Conservation (phyloP, 129 eudicot genomes). For the Tanacetum coccineum region DNA sequence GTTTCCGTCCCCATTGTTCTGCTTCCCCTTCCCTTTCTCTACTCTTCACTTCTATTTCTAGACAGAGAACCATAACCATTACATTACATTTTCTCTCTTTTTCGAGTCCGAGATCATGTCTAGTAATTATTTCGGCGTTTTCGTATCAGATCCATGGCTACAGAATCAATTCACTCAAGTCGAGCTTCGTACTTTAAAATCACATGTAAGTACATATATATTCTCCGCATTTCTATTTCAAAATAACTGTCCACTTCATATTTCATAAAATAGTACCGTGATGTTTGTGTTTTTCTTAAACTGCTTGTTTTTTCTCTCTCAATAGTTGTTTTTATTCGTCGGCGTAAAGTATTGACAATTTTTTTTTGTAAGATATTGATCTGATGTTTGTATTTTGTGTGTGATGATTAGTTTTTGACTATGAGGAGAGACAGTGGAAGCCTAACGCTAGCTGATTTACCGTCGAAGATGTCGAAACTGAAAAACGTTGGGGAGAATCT, state of each 20-base stretch:
- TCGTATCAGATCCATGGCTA: slow-evolving; percentile 99
- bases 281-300: no score
- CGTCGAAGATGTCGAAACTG: slow-evolving; percentile 77
- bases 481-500: slow-evolving; percentile 86
- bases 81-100: not conserved
- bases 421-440: slow-evolving; percentile 84
- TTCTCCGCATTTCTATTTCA: no score
- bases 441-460: slow-evolving; percentile 74
- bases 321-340: no score
- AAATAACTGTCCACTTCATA: no score
- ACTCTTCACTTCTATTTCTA: slow-evolving; percentile 1
- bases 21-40: slow-evolving; percentile 34
- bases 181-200: slow-evolving; percentile 83
- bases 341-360: no score
- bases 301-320: no score
- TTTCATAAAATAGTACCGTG: no score
- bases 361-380: slow-evolving; percentile 1
- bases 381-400: not conserved
- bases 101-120: not conserved
- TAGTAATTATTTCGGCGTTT: slow-evolving; percentile 65
- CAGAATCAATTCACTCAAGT: slow-evolving; percentile 99
- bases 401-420: slow-evolving; percentile 51
- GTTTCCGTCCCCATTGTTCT: slow-evolving; percentile 55
- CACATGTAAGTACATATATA: slow-evolving; percentile 84
- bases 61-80: slow-evolving; percentile 22